Conservation (phyloP, 1,284 basidiomycete species). For the Microbotryum silenes-acaulis region DNA sequence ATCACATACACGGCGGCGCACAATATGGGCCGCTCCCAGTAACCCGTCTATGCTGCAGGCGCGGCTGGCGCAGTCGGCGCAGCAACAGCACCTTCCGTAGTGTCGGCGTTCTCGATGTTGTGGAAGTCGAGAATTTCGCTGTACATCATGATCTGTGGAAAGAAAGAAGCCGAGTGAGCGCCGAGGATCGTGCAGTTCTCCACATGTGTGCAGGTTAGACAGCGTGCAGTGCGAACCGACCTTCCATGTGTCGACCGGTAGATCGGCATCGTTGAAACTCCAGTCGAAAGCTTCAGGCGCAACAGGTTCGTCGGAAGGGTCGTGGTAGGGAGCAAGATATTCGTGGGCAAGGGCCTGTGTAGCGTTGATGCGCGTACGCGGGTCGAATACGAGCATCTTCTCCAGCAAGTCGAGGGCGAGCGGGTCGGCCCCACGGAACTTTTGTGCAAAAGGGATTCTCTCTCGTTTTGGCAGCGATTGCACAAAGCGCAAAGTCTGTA, state of each 20-base stretch:
- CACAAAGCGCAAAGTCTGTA: conserved; percentile 93
- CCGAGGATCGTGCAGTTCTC: conserved; percentile 12
- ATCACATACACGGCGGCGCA: no score
- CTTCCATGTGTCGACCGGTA: conserved; percentile 98
- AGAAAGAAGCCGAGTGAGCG: conserved; percentile 24
- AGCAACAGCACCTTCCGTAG: conserved; percentile 20
- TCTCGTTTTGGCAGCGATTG: conserved; percentile 94
- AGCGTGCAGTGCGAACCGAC: conserved; percentile 45
- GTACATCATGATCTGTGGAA: conserved; percentile 45
- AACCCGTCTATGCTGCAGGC: no score
- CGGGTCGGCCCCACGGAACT: conserved; percentile 82
- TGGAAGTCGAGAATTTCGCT: conserved; percentile 49
- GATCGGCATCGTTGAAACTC: conserved; percentile 99
- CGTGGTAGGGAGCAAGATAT: conserved; percentile 96
- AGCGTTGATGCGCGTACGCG: conserved; percentile 90
- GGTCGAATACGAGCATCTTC: conserved; percentile 99
- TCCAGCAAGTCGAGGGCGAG: conserved; percentile 92
- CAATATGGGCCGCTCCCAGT: no score
- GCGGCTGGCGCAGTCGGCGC: not conserved
- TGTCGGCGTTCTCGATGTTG: conserved; percentile 26
- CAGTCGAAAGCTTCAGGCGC: conserved; percentile 95
- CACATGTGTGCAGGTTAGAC: not conserved
- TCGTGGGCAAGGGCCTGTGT: conserved; percentile 84
- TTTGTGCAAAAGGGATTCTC: conserved; percentile 88
- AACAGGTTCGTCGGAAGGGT: conserved; percentile 94